Evolutionary conservation across 169 alveolate genomes (phyloP), one percentile per base, ranked within the genome.

Genomic region (Miamiensis avidus): DNA sequence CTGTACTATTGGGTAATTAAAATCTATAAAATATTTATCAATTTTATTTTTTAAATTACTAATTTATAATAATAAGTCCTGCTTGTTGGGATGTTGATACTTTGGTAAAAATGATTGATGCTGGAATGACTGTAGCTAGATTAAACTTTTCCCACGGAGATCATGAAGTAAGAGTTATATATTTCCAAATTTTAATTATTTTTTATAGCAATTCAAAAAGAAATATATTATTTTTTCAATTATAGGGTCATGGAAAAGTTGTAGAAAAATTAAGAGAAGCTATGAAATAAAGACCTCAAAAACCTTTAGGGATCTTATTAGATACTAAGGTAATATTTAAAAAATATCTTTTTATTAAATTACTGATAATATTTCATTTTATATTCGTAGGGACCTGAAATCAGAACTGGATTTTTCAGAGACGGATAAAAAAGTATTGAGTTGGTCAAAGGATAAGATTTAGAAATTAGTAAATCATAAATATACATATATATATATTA

Each of bases 111-210:
- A 91, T 99, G 91, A 96, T 96, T 82, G 98, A 97, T 82, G 95
- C 96, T 34, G 99, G 99, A 34, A 97, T 98, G 99, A 98, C 98
- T 92, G 97, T 98, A 29, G 98, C 99, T 85, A 98, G 99, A 86
- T 95, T 99, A 81, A 99, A 99, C 93, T 99, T 99, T 90, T 98
- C 99, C 26, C 99, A 99, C 86, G 99, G 99, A 16, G 98, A 97
- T 85, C 99, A 98, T 86, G 98, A 97, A 88, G 96, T 83, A 88
- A 78, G 28, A 31, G 25, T n/a, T 72, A 28, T 49, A 30, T 65
- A 11, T 74, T 74, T 29, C 78, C 20, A 11, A 11, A 31, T 74
- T 11, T 29, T 16, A 11, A 11, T 20, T 27, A 1, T 31, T 49
- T 20, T 32, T 29, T 34, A 49, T 4, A 49, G 4, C 69, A 49